Evolutionary conservation across 495 filamentous ascomycete genomes (phyloP), one percentile per base, ranked within the genome.

Genomic region (Glonium stellatum): DNA sequence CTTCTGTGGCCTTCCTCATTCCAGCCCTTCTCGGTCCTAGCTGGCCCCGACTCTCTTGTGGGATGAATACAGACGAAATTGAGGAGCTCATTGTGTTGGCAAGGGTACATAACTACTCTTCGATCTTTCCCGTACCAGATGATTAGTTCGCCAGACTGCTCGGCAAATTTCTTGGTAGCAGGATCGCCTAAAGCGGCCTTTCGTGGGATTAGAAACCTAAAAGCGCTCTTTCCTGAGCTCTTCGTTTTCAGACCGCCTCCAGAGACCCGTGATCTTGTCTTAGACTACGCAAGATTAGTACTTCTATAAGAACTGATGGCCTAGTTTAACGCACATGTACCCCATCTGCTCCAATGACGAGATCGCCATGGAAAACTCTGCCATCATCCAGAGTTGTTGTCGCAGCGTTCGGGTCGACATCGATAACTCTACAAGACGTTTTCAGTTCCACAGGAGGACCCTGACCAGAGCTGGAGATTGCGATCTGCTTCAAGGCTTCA

Each of bases 1-100:
- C 76, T 74, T 18, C 76, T 71, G 25, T 76, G 73, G 1, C 71
- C 78, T 6, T 70, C 64, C 55, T 79, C 72, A 54, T 80, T 75
- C 77, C 82, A 83, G 22, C 69, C 77, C 27, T 31, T 31, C 23
- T 37, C 49, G n/a, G 36, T 49, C 9, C 49, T 1, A 5, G 31
- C 59, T 19, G 57, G 51, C 47, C 80, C 0, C 3, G 57, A 52
- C 13, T 64, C 62, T 12, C 31, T n/a, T 10, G 50, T 52, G 8
- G 82, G 80, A 65, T 85, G 80, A 27, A 85, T 79, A 42, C 78
- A 80, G 11, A 84, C 82, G 57, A 85, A 80, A 61, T 87, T 86
- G 35, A 87, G 69, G 10, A 80, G 25, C 48, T 77, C 70, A 57
- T 81, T 81, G 54, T 81, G 73, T 0, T 75, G 70, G 54, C 77